phyloP scores from a whole-genome alignment of 768 basidiomycete genomes.

The Phylloporus sp. region DNA sequence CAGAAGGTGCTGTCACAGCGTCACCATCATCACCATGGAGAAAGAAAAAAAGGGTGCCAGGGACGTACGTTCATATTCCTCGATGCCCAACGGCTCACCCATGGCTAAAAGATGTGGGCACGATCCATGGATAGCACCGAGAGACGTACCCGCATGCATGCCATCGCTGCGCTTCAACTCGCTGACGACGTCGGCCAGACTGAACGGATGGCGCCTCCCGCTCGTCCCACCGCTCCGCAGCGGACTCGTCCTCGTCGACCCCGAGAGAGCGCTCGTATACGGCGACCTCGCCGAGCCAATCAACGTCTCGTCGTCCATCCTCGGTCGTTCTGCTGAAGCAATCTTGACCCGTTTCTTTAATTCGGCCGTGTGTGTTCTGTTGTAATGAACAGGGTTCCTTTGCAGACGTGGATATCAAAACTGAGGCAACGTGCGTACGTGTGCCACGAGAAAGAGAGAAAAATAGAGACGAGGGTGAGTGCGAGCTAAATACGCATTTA shows the following conservation, averaged over 20 bases:
- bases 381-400: background rate
- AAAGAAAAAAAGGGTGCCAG: rapidly evolving
- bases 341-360: background rate
- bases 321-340: background rate
- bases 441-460: conserved; percentile 16
- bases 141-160: conserved; percentile 28
- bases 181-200: conserved; percentile 40
- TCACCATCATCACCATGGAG: background rate
- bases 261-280: conserved; percentile 17
- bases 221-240: conserved; percentile 3
- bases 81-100: conserved; percentile 30
- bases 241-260: conserved; percentile 15
- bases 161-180: conserved; percentile 40
- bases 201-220: conserved; percentile 36
- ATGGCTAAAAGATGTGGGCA: conserved; percentile 14
- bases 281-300: conserved; percentile 19
- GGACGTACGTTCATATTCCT: conserved; percentile 38
- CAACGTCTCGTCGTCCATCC: conserved; percentile 27
- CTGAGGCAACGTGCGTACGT: background rate
- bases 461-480: background rate
- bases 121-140: background rate
- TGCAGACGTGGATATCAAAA: conserved; percentile 8
- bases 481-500: conserved; percentile 12
- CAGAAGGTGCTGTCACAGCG: conserved; percentile 29
- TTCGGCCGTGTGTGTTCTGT: background rate